phyloP scores from a whole-genome alignment of 805 yeast species.

The Myxozyma kluyveri region DNA sequence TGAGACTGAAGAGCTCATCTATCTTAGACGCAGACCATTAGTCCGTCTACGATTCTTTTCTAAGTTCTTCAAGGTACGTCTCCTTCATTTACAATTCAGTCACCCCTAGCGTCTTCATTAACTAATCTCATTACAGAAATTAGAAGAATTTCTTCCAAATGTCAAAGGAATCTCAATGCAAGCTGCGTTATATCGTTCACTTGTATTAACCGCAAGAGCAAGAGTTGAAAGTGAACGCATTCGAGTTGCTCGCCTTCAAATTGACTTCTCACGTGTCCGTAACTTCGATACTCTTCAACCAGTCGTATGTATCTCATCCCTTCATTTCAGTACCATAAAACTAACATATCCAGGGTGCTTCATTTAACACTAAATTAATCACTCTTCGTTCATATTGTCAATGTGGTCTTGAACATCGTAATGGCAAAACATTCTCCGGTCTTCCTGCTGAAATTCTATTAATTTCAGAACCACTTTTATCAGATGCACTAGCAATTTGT shows the following conservation, averaged over 20 bases:
- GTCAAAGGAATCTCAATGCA: slow-evolving; percentile 17
- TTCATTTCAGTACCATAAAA: not conserved
- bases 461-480: slow-evolving; percentile 18
- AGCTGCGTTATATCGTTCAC: slow-evolving; percentile 22
- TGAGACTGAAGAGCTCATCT: slow-evolving; percentile 24
- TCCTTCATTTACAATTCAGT: too few species aligned
- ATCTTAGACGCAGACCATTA: slow-evolving; percentile 31
- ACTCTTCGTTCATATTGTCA: slow-evolving; percentile 27
- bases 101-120: not conserved
- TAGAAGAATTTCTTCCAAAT: slow-evolving; percentile 29
- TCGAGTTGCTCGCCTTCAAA: slow-evolving; percentile 19
- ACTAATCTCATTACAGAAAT: slow-evolving; percentile 17
- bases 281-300: slow-evolving; percentile 27
- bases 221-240: slow-evolving; percentile 27
- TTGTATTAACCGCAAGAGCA: slow-evolving; percentile 28
- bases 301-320: slow-evolving; percentile 16
- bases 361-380: slow-evolving; percentile 16
- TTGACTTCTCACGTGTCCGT: slow-evolving; percentile 25
- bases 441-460: slow-evolving; percentile 27
- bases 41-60: slow-evolving; percentile 32
- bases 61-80: slow-evolving; percentile 30
- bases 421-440: slow-evolving; percentile 24
- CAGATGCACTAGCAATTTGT: slow-evolving; percentile 27
- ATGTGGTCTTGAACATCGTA: slow-evolving; percentile 23
- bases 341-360: slow-evolving; percentile 10